Evolutionary conservation across 768 basidiomycete species (phyloP).

Genomic region (Panus rudis): DNA sequence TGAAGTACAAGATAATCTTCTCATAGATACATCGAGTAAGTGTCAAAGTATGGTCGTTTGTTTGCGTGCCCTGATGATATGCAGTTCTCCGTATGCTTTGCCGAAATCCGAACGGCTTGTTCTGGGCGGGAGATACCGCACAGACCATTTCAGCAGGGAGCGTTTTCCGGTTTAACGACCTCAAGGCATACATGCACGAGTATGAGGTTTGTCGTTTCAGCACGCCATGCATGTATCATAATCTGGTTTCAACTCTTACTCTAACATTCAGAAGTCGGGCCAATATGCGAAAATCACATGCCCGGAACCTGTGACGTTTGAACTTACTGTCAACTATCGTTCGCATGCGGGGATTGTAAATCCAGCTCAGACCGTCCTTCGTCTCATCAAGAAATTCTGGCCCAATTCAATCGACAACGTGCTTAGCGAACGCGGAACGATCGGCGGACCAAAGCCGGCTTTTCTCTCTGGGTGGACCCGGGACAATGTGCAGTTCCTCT

Average conservation of each 20-base stretch:
- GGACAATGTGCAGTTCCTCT: slow-evolving; percentile 51
- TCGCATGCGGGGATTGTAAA: slow-evolving; percentile 72
- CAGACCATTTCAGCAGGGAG: slow-evolving; percentile 70
- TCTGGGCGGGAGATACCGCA: slow-evolving; percentile 76
- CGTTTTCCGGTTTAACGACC: slow-evolving; percentile 61
- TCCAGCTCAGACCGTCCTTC: slow-evolving; percentile 58
- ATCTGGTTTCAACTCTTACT: background rate
- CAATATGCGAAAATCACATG: too few species aligned
- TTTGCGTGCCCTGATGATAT: background rate
- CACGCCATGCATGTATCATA: too few species aligned
- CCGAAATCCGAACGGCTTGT: slow-evolving; percentile 56
- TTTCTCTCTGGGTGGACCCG: slow-evolving; percentile 30
- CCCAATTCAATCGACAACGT: slow-evolving; percentile 57
- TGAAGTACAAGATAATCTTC: slow-evolving; percentile 59
- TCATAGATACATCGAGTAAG: slow-evolving; percentile 57
- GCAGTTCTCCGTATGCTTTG: slow-evolving; percentile 57
- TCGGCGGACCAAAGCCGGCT: slow-evolving; percentile 48
- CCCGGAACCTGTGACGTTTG: slow-evolving; percentile 37
- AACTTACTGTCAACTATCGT: slow-evolving; percentile 59
- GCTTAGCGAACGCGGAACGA: slow-evolving; percentile 45
- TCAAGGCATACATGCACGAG: slow-evolving; percentile 58
- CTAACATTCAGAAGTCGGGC: background rate
- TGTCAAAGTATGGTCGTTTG: background rate
- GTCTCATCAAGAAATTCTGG: slow-evolving; percentile 57
- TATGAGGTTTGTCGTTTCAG: slow-evolving; percentile 51